Evolutionary conservation across 1,284 basidiomycete genomes (phyloP), one percentile per base, ranked within the genome.

Genomic region (Cutaneotrichosporon spelunceum): DNA sequence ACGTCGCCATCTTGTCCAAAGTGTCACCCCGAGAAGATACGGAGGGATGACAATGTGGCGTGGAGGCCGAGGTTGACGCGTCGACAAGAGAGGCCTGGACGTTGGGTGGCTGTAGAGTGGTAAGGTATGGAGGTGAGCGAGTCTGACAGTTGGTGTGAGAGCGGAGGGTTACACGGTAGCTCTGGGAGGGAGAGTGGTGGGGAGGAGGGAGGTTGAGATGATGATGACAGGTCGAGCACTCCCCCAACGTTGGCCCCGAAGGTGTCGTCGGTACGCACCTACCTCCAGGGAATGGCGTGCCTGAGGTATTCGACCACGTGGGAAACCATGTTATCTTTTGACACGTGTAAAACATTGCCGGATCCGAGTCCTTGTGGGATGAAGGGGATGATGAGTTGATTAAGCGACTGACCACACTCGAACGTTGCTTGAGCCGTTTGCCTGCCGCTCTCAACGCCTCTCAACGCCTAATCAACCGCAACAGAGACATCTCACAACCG

Each of bases 1-100:
- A 86, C 62, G 89, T 86, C 66, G 91, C 89, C 91, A 93, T 92
- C 59, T 53, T 67, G 65, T 49, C 29, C 57, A n/a, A 58, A 21
- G 48, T 30, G 13, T 7, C 24, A 4, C 13, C 16, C 19, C 26
- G 27, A 30, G 48, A 30, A n/a, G 48, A 6, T n/a, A 13, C 39
- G 1, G 39, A 42, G 27, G 48, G 19, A 27, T 50, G 24, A 50
- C 26, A 27, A n/a, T 29, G 27, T 50, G 24, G 48, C 19, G 11
- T 11, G 48, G 48, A 50, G 10, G 27, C 16, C 19, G 48, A 27
- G 16, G 24, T 9, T 26, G 5, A 50, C 19, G 48, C 26, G 48
- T 26, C 27, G 19, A n/a, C 16, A 42, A 42, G 19, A n/a, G 34
- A 3, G 34, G 11, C 6, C 6, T 10, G 11, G 34, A 36, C 3